Evolutionary conservation across 2,329 filamentous ascomycete species (phyloP), one percentile per base, ranked within the genome.

Genomic region (Fusarium albidum): DNA sequence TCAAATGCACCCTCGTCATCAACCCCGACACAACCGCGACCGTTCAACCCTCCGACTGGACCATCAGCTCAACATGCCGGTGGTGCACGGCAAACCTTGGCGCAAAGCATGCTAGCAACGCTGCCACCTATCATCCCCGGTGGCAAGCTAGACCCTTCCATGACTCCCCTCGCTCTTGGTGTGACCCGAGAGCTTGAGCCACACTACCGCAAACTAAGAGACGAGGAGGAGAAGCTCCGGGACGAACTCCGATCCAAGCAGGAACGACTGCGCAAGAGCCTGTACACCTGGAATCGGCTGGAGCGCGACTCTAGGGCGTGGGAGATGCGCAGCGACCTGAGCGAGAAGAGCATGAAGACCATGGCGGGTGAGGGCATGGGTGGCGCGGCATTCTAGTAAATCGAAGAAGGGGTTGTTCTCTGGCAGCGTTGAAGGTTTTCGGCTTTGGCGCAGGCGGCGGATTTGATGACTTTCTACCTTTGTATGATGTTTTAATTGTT

Each of bases 11-110:
- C 63, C 26, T 71, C 73, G 15, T 66, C 76, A 9, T 70, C 75
- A 9, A 76, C 76, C 4, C 73, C 79, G 67, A 51, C 71, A 65
- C 56, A 82, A 75, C 55, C 66, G 18, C 69, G 74, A 13, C 76
- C 81, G 0, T 85, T 85, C 68, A 84, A 85, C 59, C 82, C 82
- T 3, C 82, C 82, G 4, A 84, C 82, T 2, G 82, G 82, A 4
- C 82, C 82, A n/a, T 72, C 74, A 14, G 67, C 71, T n/a, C 72
- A 74, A 55, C 73, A 75, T 52, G 64, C 69, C 38, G 64, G 68
- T 50, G 68, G 63, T 49, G 66, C 71, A 38, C 73, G 77, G 18
- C 78, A 75, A 47, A 79, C 77, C 17, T 71, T 85, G 9, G 81
- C 79, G 3, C 82, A 85, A 59, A 79, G 74, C 63, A 72, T 84